Evolutionary conservation across 2,329 filamentous ascomycete genomes (phyloP), one percentile per base, ranked within the genome.

Genomic region (Colletotrichum truncatum): DNA sequence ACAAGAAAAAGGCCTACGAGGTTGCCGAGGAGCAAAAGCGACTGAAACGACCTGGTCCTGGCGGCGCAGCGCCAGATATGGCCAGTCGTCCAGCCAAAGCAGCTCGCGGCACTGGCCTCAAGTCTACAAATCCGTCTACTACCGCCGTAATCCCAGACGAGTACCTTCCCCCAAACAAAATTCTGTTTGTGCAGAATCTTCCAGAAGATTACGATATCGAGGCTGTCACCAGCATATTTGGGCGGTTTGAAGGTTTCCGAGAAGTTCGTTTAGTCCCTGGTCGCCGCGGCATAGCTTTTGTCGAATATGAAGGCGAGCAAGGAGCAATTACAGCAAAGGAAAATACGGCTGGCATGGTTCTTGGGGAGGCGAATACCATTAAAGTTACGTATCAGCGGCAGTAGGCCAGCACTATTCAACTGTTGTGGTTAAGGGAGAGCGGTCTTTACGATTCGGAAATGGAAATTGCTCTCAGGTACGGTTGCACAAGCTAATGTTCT

Each of bases 311-410:
- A 73, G 90, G 88, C 70, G 94, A 98, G 81, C 86, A 90, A 49
- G 94, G 93, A 41, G 94, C 96, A 26, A 97, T 97, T 73, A 91
- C 89, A 58, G 96, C 96, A 16, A 98, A 97, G 85, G 95, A 98
- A 84, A 93, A 91, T 69, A 97, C 93, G 30, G 91, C 93, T 11
- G 93, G 93, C 21, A 94, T 96, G 88, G 84, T 88, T 23, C 82
- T 99, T 71, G 89, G 89, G 46, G 87, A 87, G 70, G 61, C 68
- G 12, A 93, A 93, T 80, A 84, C 89, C 7, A 93, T 99, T 78
- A 97, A 96, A 82, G 94, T 99, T 69, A 98, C 96, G 12, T 99
- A 97, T 85, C 96, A 98, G 82, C 87, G 94, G 74, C 93, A 97
- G 82, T 97, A 85, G 56, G 45, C 36, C 46, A 23, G 18, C 11